Conservation (phyloP, 1,284 basidiomycete species). For the Ganoderma lingzhi region DNA sequence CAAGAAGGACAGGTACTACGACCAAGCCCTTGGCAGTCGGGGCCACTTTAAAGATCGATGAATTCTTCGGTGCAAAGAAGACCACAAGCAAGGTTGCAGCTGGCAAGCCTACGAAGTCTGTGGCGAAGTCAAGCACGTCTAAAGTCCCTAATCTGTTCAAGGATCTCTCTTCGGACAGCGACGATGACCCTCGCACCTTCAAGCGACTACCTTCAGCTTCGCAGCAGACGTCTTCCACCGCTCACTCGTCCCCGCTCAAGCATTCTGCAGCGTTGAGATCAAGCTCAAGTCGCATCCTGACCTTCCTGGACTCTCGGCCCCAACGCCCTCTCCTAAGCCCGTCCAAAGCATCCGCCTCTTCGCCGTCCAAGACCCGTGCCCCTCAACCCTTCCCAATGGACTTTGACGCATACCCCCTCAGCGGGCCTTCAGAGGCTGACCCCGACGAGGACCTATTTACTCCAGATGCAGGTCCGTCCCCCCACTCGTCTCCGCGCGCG, state of each 20-base stretch:
- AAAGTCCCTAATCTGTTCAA: slow-evolving; percentile 31
- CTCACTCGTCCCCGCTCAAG: not conserved
- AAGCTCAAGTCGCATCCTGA: slow-evolving; percentile 21
- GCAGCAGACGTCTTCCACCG: not conserved
- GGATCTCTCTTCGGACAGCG: slow-evolving; percentile 11
- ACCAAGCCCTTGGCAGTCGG: not conserved
- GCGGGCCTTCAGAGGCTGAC: not conserved
- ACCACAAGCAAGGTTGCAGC: not conserved
- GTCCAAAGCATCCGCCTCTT: not conserved
- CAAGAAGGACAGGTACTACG: not conserved
- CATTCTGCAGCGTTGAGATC: not conserved
- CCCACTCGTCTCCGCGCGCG: slow-evolving; percentile 19
- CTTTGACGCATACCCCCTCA: slow-evolving; percentile 21
- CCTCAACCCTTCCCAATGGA: slow-evolving; percentile 38
- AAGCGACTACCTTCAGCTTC: not conserved
- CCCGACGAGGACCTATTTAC: slow-evolving; percentile 24
- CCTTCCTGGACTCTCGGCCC: slow-evolving; percentile 14
- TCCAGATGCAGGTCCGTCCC: slow-evolving; percentile 7
- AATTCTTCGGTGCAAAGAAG: slow-evolving; percentile 29
- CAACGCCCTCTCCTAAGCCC: not conserved
- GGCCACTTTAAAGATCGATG: slow-evolving; percentile 16
- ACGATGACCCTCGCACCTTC: not conserved
- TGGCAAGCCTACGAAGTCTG: slow-evolving; percentile 7
- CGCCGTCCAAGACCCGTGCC: slow-evolving; percentile 13
- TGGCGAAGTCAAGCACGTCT: slow-evolving; percentile 15